Evolutionary conservation across 805 yeast genomes (phyloP).

Genomic region (Metschnikowia kunwiensis): DNA sequence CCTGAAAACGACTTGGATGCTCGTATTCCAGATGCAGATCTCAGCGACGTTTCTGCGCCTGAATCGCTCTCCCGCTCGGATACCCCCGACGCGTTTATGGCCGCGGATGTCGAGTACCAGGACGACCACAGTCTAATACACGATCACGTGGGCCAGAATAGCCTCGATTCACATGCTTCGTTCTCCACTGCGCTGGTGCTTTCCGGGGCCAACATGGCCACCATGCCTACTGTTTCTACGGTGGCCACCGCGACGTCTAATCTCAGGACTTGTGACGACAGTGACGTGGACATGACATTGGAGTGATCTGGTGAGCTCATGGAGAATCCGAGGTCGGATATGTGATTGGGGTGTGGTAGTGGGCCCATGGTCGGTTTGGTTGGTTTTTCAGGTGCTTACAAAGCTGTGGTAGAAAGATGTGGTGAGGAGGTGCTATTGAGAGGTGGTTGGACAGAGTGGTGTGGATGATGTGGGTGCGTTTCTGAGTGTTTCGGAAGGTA

Average conservation of each 20-base stretch:
- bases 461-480: neutral
- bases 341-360: neutral
- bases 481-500: neutral
- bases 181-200: conserved; percentile 8
- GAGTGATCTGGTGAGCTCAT: conserved; percentile 32
- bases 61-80: conserved; percentile 19
- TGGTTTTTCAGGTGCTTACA: no score
- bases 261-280: conserved; percentile 25
- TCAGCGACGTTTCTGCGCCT: conserved; percentile 19
- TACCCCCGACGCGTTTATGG: conserved; percentile 45
- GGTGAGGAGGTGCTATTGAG: no score
- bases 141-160: conserved; percentile 8
- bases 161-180: conserved; percentile 10
- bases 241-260: conserved; percentile 16
- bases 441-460: neutral
- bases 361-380: no score
- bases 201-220: conserved; percentile 3
- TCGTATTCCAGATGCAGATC: conserved; percentile 16
- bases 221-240: conserved; percentile 14
- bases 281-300: conserved; percentile 44
- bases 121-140: conserved; percentile 30
- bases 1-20: conserved; percentile 19
- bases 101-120: conserved; percentile 46
- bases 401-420: no score
- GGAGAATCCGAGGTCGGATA: neutral